phyloP scores from a whole-genome alignment of 1,139 yeast species.

The Lipomyces yarrowii region DNA sequence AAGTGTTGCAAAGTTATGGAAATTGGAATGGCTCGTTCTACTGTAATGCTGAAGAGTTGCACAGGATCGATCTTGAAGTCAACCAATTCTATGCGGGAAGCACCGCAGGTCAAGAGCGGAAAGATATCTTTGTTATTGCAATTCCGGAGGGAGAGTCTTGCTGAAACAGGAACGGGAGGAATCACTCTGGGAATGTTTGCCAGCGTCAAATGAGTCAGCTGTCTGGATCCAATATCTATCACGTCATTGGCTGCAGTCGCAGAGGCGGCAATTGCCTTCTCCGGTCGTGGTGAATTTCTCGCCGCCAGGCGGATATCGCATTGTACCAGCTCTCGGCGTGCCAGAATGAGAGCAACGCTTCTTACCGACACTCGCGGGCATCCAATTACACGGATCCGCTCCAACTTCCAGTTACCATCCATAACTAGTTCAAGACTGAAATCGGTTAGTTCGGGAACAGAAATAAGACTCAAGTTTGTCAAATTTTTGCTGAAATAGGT shows the following conservation, averaged over 20 bases:
- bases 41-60: neutral
- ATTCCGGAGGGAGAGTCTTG: neutral
- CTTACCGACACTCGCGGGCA: neutral
- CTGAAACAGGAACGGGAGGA: neutral
- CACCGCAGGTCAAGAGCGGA: constrained; percentile 2
- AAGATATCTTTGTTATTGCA: constrained; percentile 3
- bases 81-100: neutral
- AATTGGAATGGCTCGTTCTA: neutral
- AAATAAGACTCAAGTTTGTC: neutral
- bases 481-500: neutral
- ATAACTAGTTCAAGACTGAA: neutral
- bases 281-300: neutral
- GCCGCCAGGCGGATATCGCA: constrained; percentile 1
- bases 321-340: neutral
- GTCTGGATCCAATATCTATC: neutral
- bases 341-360: neutral
- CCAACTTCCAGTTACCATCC: constrained; percentile 3
- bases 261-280: neutral
- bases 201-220: neutral
- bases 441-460: neutral
- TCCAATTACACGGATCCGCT: constrained; percentile 1
- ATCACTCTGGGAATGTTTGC: constrained; percentile 1
- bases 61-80: constrained; percentile 5
- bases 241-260: neutral
- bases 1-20: neutral